phyloP scores from a whole-genome alignment of 78 protist species.

The Anaeramoeba ignava region DNA sequence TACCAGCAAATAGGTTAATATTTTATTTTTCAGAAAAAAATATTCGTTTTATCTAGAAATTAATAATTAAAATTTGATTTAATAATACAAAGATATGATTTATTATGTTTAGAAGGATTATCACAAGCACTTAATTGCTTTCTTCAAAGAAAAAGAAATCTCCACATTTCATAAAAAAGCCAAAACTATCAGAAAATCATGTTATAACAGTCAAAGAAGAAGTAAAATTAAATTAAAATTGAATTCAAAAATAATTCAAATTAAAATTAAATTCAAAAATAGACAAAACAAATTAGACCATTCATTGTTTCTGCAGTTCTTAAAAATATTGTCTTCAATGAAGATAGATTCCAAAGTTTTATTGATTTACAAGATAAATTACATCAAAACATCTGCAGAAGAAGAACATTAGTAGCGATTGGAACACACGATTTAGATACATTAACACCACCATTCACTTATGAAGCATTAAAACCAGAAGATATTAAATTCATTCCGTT shows the following conservation, averaged over 20 bases:
- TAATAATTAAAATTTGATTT: no score
- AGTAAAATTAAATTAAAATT: no score
- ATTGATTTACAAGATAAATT: slow-evolving; percentile 94
- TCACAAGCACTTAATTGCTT: slow-evolving; percentile 68
- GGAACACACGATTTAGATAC: slow-evolving; percentile 99
- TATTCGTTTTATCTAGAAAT: no score
- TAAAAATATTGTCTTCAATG: slow-evolving; percentile 60
- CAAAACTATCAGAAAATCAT: no score
- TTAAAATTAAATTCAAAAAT: no score
- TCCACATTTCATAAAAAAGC: slow-evolving; percentile 23
- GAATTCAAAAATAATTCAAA: no score
- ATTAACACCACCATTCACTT: slow-evolving; percentile 77
- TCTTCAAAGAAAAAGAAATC: slow-evolving; percentile 11
- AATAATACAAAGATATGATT: slow-evolving; percentile 87
- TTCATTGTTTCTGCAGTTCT: slow-evolving; percentile 88
- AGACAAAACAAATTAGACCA: no score
- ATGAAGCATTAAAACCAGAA: slow-evolving; percentile 64
- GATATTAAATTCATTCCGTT: slow-evolving; percentile 87
- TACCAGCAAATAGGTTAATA: no score
- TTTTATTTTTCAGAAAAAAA: no score
- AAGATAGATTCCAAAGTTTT: slow-evolving; percentile 64
- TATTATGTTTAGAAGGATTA: slow-evolving; percentile 91
- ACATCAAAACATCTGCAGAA: slow-evolving; percentile 75
- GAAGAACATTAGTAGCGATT: slow-evolving; percentile 90
- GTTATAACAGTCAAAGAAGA: no score